A percentile compares a stretch with the other conserved stretches of the same genome.
These are phyloP conservation scores for Claviceps quebecensis DNA, from an alignment of 2,329 filamentous ascomycete genomes.

Conservation along the genomic window DNA sequence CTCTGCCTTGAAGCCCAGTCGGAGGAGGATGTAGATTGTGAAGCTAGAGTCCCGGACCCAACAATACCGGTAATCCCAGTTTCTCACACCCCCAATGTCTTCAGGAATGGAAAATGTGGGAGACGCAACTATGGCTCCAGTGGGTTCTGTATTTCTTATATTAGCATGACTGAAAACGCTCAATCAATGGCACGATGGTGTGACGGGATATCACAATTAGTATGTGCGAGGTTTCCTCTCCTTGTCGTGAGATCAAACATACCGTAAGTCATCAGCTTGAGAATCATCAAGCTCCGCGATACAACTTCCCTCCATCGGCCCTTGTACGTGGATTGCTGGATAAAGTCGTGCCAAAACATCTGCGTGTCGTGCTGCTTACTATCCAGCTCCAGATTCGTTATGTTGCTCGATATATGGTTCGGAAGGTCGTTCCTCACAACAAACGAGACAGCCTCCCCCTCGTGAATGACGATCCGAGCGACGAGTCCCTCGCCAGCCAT, in stretches of 20 bases:
- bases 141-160: conserved; percentile 39
- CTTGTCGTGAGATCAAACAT: neutral
- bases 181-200: too few species aligned
- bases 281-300: conserved; percentile 53
- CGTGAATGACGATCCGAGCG: conserved; percentile 42
- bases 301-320: conserved; percentile 63
- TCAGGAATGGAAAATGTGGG: conserved; percentile 69
- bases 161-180: too few species aligned
- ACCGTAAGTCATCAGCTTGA: conserved; percentile 61
- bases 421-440: conserved; percentile 49
- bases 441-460: conserved; percentile 57
- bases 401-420: conserved; percentile 40
- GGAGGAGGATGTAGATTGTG: conserved; percentile 63
- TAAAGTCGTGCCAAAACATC: conserved; percentile 61
- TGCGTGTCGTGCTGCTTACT: conserved; percentile 55
- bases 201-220: too few species aligned
- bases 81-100: conserved; percentile 52
- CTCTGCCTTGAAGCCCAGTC: conserved; percentile 61
- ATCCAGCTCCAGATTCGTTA: conserved; percentile 45
- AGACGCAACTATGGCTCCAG: conserved; percentile 61
- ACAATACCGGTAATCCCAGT: conserved; percentile 63
- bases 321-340: conserved; percentile 54
- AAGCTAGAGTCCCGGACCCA: conserved; percentile 71
- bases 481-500: conserved; percentile 50
- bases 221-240: neutral